Evolutionary conservation across 1,139 yeast genomes (phyloP), one percentile per base, ranked within the genome.

Genomic region (Blastobotrys niveus): DNA sequence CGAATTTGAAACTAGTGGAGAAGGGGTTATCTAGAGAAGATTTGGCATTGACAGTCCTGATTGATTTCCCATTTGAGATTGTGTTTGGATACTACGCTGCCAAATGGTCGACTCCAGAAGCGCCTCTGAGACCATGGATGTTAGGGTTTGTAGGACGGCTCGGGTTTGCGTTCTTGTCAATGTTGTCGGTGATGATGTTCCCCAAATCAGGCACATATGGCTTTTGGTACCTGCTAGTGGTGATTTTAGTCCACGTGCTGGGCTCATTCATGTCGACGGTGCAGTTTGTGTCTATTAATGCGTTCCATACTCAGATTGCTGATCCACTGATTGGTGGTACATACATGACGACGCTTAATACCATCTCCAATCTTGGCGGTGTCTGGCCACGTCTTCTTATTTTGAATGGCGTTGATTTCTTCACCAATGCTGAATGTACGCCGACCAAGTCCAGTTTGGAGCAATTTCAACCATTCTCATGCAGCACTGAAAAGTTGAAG

Each of bases 261-360:
- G 85, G 93, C 14, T 84, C 95, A 7, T 89, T 91, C 64, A 86
- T 89, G 95, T 78, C 91, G 5, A 91, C 98, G 0, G 81, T 91
- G 46, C 97, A 89, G 63, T 91, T 93, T 67, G 97, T 91, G 22
- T 84, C 95, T 3, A 79, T 91, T 45, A 83, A 89, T 60, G 95
- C 97, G 0, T 93, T 91, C 70, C 96, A 89, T 64, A 89, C 96
- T 3, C 82, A 82, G 57, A 85, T 93, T 44, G 96, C 98, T 2
- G 98, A 91, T 62, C 97, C 98, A 0, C 66, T 80, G 12, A 86
- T 91, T 56, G 99, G 98, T 15, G 98, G 98, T 1, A 93, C 99
- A 0, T 91, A 91, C 63, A 91, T 93, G 97, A 91, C 98, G 0
- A 82, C 95, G 1, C 70, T 91, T 47, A 93, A 93, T 64, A 91